Conservation (phyloP, 2,329 filamentous ascomycete genomes). For the Pezicula neosporulosa region DNA sequence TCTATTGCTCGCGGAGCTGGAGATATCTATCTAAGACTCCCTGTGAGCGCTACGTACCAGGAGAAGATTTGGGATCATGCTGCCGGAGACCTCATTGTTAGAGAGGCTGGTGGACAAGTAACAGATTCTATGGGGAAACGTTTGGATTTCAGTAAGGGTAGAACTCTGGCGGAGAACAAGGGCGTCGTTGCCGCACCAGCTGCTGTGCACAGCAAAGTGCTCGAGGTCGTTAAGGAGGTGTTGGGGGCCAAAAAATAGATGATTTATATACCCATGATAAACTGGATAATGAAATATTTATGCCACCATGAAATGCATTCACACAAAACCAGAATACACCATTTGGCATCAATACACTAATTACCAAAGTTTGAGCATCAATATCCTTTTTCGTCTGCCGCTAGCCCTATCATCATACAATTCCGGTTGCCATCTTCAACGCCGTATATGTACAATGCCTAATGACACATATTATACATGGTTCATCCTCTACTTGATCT, state of each 20-base stretch:
- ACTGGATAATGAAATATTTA: too few species aligned
- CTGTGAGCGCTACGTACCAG: constrained; percentile 81
- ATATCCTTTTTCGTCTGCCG: too few species aligned
- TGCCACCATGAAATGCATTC: too few species aligned
- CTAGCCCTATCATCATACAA: background rate
- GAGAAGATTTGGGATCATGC: constrained; percentile 99
- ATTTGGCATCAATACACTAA: too few species aligned
- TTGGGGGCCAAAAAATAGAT: constrained; percentile 44
- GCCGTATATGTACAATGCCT: constrained; percentile 12
- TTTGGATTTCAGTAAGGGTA: constrained; percentile 81
- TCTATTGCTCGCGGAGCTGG: constrained; percentile 91
- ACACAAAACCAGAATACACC: too few species aligned
- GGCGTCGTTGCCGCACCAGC: constrained; percentile 87
- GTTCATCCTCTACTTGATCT: constrained; percentile 67
- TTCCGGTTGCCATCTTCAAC: background rate
- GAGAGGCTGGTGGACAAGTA: constrained; percentile 89
- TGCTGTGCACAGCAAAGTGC: constrained; percentile 70
- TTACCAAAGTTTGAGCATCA: too few species aligned
- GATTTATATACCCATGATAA: background rate
- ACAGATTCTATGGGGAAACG: constrained; percentile 83
- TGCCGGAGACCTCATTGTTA: constrained; percentile 88
- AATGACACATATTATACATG: constrained; percentile 17
- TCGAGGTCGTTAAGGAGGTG: constrained; percentile 80
- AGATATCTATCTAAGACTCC: constrained; percentile 89
- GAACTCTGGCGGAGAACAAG: constrained; percentile 87